Evolutionary conservation across 1,284 basidiomycete species (phyloP).

Genomic region (Baeospora myosura): DNA sequence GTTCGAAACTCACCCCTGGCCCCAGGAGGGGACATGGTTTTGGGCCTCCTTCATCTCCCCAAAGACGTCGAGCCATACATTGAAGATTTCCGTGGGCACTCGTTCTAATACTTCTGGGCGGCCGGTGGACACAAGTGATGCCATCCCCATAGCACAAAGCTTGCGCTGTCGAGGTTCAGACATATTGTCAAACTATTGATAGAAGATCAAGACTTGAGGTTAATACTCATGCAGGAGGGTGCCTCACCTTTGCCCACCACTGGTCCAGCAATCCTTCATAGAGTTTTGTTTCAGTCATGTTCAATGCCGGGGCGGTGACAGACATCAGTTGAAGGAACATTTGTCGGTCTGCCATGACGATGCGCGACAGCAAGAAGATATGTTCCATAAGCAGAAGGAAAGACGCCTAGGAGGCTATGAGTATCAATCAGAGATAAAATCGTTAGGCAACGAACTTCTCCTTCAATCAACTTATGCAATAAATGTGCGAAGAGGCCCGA

Average conservation of each 20-base stretch:
- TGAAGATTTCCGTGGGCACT: constrained; percentile 70
- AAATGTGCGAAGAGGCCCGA: constrained; percentile 64
- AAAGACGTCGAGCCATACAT: constrained; percentile 86
- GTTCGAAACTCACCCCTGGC: constrained; percentile 25
- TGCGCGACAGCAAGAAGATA: constrained; percentile 63
- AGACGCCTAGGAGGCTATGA: constrained; percentile 34
- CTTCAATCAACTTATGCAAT: constrained; percentile 50
- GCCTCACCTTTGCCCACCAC: constrained; percentile 69
- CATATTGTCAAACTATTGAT: constrained; percentile 74
- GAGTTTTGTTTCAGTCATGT: constrained; percentile 43
- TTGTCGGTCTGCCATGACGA: constrained; percentile 52
- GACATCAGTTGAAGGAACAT: constrained; percentile 63
- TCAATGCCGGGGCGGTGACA: constrained; percentile 43
- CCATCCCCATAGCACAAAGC: constrained; percentile 67
- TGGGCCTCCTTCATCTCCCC: constrained; percentile 76
- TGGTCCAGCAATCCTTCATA: constrained; percentile 66
- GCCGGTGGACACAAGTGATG: constrained; percentile 63
- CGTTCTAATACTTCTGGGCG: constrained; percentile 63
- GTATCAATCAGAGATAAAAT: constrained; percentile 7
- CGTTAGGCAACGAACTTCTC: constrained; percentile 41
- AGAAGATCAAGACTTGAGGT: constrained; percentile 4
- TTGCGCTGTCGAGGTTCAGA: constrained; percentile 71
- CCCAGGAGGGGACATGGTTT: constrained; percentile 28
- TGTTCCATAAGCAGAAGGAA: constrained; percentile 55
- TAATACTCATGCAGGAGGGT: not conserved